These are phyloP conservation scores for Rubia tinctorum DNA, from an alignment of 305 asterid genomes.

Conservation along the genomic window DNA sequence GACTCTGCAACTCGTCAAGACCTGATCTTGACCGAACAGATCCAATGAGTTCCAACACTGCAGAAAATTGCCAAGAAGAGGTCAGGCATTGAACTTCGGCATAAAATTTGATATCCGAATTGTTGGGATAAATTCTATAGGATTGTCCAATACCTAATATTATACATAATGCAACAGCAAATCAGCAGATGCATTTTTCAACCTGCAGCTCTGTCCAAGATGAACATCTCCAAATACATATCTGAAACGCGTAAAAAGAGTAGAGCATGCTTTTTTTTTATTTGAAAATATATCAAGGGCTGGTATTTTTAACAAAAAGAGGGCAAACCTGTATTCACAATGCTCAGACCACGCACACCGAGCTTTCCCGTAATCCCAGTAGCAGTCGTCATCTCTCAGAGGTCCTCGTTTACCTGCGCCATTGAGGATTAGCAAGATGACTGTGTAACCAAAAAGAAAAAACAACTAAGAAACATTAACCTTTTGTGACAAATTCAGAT, in stretches of 20 bases:
- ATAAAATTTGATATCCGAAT: background rate
- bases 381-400: conserved; percentile 95
- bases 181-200: conserved; percentile 74
- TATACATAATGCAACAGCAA: conserved; percentile 71
- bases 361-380: conserved; percentile 99
- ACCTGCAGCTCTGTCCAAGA: conserved; percentile 98
- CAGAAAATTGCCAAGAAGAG: background rate
- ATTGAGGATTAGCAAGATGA: conserved; percentile 14
- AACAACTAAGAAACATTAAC: conserved; percentile 29
- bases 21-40: background rate
- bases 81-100: background rate
- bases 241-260: conserved; percentile 37
- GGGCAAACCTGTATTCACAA: conserved; percentile 87
- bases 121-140: background rate
- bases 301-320: conserved; percentile 2
- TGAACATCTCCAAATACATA: conserved; percentile 94
- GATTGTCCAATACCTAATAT: conserved; percentile 9
- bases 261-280: background rate
- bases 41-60: conserved; percentile 4
- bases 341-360: conserved; percentile 96
- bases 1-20: background rate
- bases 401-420: conserved; percentile 89
- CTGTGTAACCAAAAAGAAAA: background rate
- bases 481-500: conserved; percentile 85
- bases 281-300: background rate